These are phyloP conservation scores for Lolium multiflorum DNA, from an alignment of 176 grass and related monocot species.

Conservation along the genomic window DNA sequence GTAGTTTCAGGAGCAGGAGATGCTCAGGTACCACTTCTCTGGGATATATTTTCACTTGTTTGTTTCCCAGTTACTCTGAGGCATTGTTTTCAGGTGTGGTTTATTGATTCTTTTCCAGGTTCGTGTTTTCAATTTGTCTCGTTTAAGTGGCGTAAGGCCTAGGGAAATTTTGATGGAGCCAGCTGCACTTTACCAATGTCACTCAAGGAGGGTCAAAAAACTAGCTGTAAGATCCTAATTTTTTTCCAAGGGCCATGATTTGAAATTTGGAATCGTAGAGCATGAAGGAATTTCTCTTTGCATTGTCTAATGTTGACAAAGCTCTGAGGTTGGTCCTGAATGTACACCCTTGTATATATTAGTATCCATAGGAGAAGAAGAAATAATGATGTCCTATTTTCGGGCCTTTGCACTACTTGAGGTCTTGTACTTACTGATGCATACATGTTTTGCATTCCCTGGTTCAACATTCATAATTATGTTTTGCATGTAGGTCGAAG, in stretches of 20 bases:
- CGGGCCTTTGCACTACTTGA: slow-evolving; percentile 15
- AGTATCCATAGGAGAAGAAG: background rate
- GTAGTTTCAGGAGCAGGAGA: slow-evolving; percentile 93
- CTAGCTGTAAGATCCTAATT: slow-evolving; percentile 77
- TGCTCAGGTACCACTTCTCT: slow-evolving; percentile 62
- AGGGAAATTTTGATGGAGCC: slow-evolving; percentile 76
- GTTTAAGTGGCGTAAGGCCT: slow-evolving; percentile 59
- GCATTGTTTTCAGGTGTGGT: background rate
- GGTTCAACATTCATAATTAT: slow-evolving; percentile 37
- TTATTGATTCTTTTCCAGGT: slow-evolving; percentile 75
- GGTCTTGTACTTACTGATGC: slow-evolving; percentile 17
- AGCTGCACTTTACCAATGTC: slow-evolving; percentile 82
- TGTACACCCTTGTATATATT: background rate
- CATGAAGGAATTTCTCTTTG: slow-evolving; percentile 13
- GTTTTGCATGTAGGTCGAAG: slow-evolving; percentile 71
- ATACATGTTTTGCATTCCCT: slow-evolving; percentile 17
- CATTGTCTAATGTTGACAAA: slow-evolving; percentile 31
- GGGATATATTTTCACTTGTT: background rate
- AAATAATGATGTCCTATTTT: slow-evolving; percentile 6
- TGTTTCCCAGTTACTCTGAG: background rate
- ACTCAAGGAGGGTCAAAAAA: slow-evolving; percentile 94
- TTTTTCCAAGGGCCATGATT: slow-evolving; percentile 25
- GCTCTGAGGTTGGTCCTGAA: slow-evolving; percentile 14
- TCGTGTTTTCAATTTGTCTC: slow-evolving; percentile 92
- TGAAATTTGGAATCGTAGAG: slow-evolving; percentile 30